A percentile compares a stretch with the other conserved stretches of the same genome.
Conservation (phyloP, 2,329 filamentous ascomycete genomes). For the Aspergillus uvarum region DNA sequence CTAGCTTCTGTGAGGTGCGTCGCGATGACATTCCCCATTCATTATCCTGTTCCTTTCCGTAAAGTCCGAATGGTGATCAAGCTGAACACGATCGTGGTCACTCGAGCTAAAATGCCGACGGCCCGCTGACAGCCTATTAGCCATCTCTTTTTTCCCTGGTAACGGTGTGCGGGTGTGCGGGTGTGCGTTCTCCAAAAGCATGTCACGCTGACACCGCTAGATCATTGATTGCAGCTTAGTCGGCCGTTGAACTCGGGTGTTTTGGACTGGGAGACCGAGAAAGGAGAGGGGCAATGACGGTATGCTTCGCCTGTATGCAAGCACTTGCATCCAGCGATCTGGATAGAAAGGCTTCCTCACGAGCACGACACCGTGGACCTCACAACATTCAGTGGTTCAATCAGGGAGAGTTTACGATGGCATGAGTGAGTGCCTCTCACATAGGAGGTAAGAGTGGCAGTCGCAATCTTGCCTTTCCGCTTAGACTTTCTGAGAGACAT, state of each 20-base stretch:
- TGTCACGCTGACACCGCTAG: conserved; percentile 20
- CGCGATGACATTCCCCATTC: conserved; percentile 14
- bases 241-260: neutral
- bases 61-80: conserved; percentile 34
- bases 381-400: neutral
- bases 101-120: conserved; percentile 9
- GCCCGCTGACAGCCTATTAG: neutral
- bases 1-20: conserved; percentile 10
- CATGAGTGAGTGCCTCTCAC: neutral
- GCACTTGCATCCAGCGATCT: neutral
- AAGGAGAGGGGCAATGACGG: neutral
- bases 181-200: neutral
- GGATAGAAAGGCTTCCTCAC: neutral
- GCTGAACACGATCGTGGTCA: conserved; percentile 28
- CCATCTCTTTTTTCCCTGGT: neutral
- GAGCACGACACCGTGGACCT: neutral
- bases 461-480: neutral
- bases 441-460: neutral
- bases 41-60: conserved; percentile 24
- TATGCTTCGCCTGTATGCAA: conserved; percentile 2
- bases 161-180: neutral
- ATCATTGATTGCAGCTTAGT: conserved; percentile 5
- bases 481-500: neutral
- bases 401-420: neutral
- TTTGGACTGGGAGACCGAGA: neutral